These are phyloP conservation scores for Coemansia furcata DNA, from an alignment of 192 early-diverging fungal species.

Conservation along the genomic window DNA sequence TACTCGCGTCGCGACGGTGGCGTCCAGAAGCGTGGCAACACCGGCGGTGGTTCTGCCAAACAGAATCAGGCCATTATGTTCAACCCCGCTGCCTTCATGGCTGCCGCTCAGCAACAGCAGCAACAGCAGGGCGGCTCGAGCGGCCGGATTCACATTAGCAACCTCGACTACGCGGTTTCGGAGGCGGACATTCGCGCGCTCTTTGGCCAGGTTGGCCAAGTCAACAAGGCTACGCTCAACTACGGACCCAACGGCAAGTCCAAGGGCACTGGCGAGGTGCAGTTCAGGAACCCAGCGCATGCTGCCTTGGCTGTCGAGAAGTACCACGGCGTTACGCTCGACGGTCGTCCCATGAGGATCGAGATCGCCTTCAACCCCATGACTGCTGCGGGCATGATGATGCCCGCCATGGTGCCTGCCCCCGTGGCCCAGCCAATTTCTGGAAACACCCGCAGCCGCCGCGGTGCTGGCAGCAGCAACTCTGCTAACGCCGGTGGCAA, in stretches of 20 bases:
- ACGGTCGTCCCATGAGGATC: constrained; percentile 41
- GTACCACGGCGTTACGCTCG: constrained; percentile 44
- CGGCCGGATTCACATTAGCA: constrained; percentile 45
- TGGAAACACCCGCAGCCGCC: constrained; percentile 8
- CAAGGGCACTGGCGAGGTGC: constrained; percentile 39
- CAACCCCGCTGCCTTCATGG: constrained; percentile 36
- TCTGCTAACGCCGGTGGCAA: neutral
- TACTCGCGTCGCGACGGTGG: constrained; percentile 38
- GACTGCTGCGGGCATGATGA: constrained; percentile 23
- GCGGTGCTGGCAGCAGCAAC: constrained; percentile 6
- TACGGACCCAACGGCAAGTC: constrained; percentile 42
- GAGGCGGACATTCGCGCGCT: constrained; percentile 41
- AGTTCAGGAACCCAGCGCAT: constrained; percentile 38
- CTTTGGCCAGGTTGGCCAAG: constrained; percentile 41
- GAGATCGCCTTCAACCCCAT: constrained; percentile 30
- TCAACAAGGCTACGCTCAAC: constrained; percentile 29
- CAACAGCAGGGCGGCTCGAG: neutral
- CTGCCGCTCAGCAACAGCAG: constrained; percentile 34
- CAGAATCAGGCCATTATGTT: constrained; percentile 37
- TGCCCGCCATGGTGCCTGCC: constrained; percentile 31
- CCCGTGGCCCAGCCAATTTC: constrained; percentile 8
- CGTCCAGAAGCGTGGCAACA: constrained; percentile 38
- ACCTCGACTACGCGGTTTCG: constrained; percentile 48
- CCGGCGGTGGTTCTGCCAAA: constrained; percentile 12
- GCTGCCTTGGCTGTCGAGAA: constrained; percentile 29